Evolutionary conservation across 805 yeast genomes (phyloP), one percentile per base, ranked within the genome.

Genomic region (Debaryomyces prosopidis): DNA sequence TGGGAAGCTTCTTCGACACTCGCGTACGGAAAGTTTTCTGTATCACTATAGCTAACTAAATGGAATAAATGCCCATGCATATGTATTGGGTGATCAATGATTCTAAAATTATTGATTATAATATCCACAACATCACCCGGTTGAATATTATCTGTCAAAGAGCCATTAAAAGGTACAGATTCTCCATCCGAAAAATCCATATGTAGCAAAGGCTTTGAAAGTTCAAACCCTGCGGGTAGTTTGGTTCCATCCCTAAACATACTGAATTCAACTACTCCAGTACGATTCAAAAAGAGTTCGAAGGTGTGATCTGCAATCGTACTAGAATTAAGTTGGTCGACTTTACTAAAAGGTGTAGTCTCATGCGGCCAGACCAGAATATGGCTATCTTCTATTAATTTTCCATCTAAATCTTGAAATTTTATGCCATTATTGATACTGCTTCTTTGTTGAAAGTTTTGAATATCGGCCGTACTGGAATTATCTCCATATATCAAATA

Each of bases 1-100:
- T 26, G 42, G 4, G 58, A 26, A 4, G 68, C 69, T 9, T 63
- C 64, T n/a, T 46, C 55, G 12, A 63, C 49, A 3, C 64, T 48
- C 15, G 36, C 35, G 41, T 52, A 63, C 3, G 57, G 58, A 44
- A 67, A 66, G 31, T 51, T 56, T 8, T 50, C 50, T 14, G 48
- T 44, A 9, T 55, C 55, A 35, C 63, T 59, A 42, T 44, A 57
- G 38, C 65, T 60, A 20, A 67, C 51, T 2, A 59, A 47, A 44
- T 63, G 63, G 48, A 66, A 61, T 18, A 55, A 51, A 42, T 67
- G 72, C 3, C 71, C 72, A 44, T 67, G 72, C 11, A 67, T 46
- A 42, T 67, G 72, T 28, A 65, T 53, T 7, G 72, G 72, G 46
- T 67, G 72, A 43, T 59, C 61, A 42, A 62, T 60, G 19, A 49